A percentile compares a stretch with the other conserved stretches of the same genome.
phyloP scores from a whole-genome alignment of 2,329 filamentous ascomycete species.

The Arthrobotrys entomopaga region DNA sequence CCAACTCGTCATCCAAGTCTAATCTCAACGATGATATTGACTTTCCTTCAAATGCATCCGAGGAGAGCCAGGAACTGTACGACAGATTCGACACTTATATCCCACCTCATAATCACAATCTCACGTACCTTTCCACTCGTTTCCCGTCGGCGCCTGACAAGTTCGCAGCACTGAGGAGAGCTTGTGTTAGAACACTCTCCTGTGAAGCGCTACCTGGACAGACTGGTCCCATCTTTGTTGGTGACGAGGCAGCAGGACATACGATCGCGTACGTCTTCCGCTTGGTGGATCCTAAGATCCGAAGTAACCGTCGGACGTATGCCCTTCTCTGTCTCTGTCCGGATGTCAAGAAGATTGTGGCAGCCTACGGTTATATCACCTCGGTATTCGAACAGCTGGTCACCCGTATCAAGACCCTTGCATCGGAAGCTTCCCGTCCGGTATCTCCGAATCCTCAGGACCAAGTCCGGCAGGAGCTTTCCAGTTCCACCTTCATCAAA shows the following conservation, averaged over 20 bases:
- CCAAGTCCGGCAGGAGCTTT: constrained; percentile 61
- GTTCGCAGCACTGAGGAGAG: constrained; percentile 74
- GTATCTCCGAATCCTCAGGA: constrained; percentile 60
- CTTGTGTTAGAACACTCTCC: constrained; percentile 73
- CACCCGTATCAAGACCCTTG: constrained; percentile 73
- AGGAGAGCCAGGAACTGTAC: constrained; percentile 50
- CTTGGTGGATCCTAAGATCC: constrained; percentile 74
- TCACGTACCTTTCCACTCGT: constrained; percentile 76
- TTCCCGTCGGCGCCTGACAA: constrained; percentile 71
- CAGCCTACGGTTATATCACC: constrained; percentile 72
- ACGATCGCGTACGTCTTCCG: constrained; percentile 77
- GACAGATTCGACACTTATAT: constrained; percentile 50
- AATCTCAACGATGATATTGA: constrained; percentile 49
- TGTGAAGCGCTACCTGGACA: constrained; percentile 73
- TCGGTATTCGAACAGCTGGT: constrained; percentile 73
- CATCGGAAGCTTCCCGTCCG: constrained; percentile 65
- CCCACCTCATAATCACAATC: constrained; percentile 71
- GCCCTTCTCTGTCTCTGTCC: constrained; percentile 74
- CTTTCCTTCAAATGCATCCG: constrained; percentile 45
- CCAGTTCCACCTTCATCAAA: constrained; percentile 70
- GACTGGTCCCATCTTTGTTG: constrained; percentile 75
- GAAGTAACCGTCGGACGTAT: constrained; percentile 75
- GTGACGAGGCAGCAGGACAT: constrained; percentile 73
- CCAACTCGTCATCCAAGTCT: constrained; percentile 49
- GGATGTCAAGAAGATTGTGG: constrained; percentile 73